Evolutionary conservation across 495 filamentous ascomycete genomes (phyloP), one percentile per base, ranked within the genome.

Genomic region (Hypoxylon crocopeplum): DNA sequence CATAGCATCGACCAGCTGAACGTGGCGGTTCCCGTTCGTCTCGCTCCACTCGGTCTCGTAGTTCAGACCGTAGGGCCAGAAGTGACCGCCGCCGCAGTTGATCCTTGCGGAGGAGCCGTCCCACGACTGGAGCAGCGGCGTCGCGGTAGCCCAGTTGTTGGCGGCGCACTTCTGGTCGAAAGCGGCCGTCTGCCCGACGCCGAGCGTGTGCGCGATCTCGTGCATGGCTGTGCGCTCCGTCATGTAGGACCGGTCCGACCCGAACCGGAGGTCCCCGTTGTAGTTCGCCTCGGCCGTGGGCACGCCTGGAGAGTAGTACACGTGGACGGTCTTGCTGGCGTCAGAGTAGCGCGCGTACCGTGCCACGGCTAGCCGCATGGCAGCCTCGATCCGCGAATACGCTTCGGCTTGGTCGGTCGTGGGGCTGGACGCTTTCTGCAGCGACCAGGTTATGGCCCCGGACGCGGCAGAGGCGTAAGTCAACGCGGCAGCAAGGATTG

Each of bases 181-280:
- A 5, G 66, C 65, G 1, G 48, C 56, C 19, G 72, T 74, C 68
- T 74, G 72, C 5, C 75, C 75, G 7, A 78, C 62, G 6, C 75
- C 75, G 2, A 78, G 69, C 7, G 75, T 78, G 48, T 78, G 75
- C 21, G 72, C 25, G 34, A 73, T 78, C 70, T 78, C 75, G 62
- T 78, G 75, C 66, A 78, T 68, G 13, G 75, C 75, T 29, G 74
- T 76, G 24, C 75, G 74, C 67, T 78, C 71, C 44, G 58, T 78
- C 75, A 78, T 78, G 69, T 78, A 78, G 5, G 69, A 48, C 10
- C 75, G 55, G 66, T 73, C 69, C 5, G 68, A 60, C 4, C 75
- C 75, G 64, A 78, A 78, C 13, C 75, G 74, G 41, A 78, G 69
- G 69, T 74, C 71, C 29, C 75, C 75, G 64, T 72, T 76, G 66